Evolutionary conservation across 208 protist species (phyloP), one percentile per base, ranked within the genome.

Genomic region (Borovskyia barvae): DNA sequence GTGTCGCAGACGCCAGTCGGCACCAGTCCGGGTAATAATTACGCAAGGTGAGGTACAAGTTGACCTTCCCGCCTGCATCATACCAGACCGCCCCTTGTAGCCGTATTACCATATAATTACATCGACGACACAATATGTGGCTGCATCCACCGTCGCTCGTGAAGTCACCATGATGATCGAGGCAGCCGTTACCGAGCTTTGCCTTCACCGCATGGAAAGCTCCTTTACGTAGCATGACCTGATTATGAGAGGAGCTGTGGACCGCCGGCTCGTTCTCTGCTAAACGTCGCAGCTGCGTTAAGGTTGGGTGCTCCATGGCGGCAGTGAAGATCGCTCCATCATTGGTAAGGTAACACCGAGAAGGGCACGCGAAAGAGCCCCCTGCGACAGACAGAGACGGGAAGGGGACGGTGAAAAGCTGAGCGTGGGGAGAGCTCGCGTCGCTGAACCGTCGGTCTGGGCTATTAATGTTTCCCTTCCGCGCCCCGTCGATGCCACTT

Each of bases 11-110:
- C 5, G 80, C 82, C 45, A 94, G 65, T 2, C 77, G 79, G 51
- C 82, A 87, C 85, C 88, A 94, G 61, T 94, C 88, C 1, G 88
- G 88, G 67, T 92, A 94, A 65, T 75, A 92, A 63, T 94, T 94
- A 35, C 88, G 82, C 39, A 80, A 62, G 0, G 88, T 94, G 17
- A 94, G 71, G 68, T 94, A 94, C 12, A 94, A 43, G 47, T 94
- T 78, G 7, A 82, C 59, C 12, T 12, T 26, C 24, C 81, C 86
- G 33, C 55, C 49, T 3, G 33, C 54, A 37, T 94, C 84, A 22
- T 77, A 51, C 85, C 88, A 94, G 45, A 67, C 58, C 3, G 85
- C 88, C 0, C 71, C 85, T 57, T 94, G 88, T 8, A 94, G 78
- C 9, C 88, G 84, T 22, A 94, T 71, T 0, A 92, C 80, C 25